Percentiles rank a stretch among this genome's conserved stretches.
Conservation (phyloP, 2,329 filamentous ascomycete genomes). For the Diaporthe ampelina region DNA sequence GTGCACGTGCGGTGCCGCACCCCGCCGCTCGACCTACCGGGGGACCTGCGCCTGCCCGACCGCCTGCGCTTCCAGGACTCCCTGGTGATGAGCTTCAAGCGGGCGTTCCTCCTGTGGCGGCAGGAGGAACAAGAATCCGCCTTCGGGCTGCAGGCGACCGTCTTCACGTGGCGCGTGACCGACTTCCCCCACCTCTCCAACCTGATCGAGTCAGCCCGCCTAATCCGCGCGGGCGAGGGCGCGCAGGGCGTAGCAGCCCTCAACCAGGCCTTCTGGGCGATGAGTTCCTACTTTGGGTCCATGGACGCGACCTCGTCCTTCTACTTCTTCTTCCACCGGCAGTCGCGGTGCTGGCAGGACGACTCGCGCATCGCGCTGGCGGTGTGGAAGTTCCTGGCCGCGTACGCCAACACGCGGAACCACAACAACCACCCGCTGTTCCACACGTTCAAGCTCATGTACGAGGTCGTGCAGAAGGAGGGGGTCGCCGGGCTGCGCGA, state of each 20-base stretch:
- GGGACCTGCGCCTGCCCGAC: constrained; percentile 34
- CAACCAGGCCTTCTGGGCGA: constrained; percentile 37
- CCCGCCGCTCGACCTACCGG: constrained; percentile 31
- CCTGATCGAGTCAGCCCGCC: constrained; percentile 36
- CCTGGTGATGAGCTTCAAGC: constrained; percentile 38
- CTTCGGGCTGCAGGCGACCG: constrained; percentile 31
- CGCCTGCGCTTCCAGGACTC: constrained; percentile 37
- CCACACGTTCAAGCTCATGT: constrained; percentile 39
- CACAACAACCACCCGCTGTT: constrained; percentile 37
- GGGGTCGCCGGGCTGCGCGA: constrained; percentile 29
- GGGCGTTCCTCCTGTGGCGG: constrained; percentile 36
- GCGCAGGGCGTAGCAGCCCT: constrained; percentile 25
- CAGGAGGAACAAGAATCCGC: constrained; percentile 36
- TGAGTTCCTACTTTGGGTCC: constrained; percentile 26
- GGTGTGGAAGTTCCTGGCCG: constrained; percentile 37
- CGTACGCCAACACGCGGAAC: constrained; percentile 26
- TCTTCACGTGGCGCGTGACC: constrained; percentile 36
- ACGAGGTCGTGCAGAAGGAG: constrained; percentile 39
- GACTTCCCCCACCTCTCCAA: constrained; percentile 38
- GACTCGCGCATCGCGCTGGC: constrained; percentile 37
- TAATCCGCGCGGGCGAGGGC: constrained; percentile 29
- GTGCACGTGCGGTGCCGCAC: constrained; percentile 39
- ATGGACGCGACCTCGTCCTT: constrained; percentile 38
- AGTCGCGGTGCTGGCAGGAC: constrained; percentile 36
- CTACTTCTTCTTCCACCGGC: constrained; percentile 40